Evolutionary conservation across 306 rosid genomes (phyloP).

Genomic region (Castanopsis chinensis): DNA sequence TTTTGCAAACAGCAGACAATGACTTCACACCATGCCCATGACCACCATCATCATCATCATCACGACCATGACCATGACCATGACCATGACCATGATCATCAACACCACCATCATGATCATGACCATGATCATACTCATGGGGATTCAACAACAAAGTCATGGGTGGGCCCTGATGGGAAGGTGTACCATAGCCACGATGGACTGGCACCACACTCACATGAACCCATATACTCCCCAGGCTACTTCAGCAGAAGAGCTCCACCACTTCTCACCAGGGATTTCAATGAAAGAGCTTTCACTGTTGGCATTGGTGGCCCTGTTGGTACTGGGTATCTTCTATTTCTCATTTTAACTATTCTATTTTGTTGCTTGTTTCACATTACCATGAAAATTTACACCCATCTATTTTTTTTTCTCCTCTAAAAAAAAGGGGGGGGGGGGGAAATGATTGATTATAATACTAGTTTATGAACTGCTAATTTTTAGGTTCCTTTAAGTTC

Average conservation of each 20-base stretch:
- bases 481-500: background rate
- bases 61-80: no score
- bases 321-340: conserved; percentile 69
- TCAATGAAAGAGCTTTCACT: conserved; percentile 88
- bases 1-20: conserved; percentile 17
- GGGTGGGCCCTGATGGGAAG: conserved; percentile 76
- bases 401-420: background rate
- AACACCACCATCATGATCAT: conserved; percentile 18
- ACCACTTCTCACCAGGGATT: conserved; percentile 57
- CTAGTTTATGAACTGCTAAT: background rate
- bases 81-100: conserved; percentile 20
- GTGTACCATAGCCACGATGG: conserved; percentile 95
- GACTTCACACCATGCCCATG: conserved; percentile 45
- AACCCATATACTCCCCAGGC: conserved; percentile 91
- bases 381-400: background rate
- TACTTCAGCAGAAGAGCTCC: conserved; percentile 88
- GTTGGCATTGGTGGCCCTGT: conserved; percentile 98
- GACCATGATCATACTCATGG: conserved; percentile 28
- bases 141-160: conserved; percentile 41
- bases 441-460: background rate
- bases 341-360: background rate
- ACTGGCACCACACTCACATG: conserved; percentile 95
- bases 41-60: no score
- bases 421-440: no score
- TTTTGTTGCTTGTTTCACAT: background rate